These are phyloP conservation scores for Leishmania martiniquensis DNA, from an alignment of 208 protist species.

Conservation along the genomic window DNA sequence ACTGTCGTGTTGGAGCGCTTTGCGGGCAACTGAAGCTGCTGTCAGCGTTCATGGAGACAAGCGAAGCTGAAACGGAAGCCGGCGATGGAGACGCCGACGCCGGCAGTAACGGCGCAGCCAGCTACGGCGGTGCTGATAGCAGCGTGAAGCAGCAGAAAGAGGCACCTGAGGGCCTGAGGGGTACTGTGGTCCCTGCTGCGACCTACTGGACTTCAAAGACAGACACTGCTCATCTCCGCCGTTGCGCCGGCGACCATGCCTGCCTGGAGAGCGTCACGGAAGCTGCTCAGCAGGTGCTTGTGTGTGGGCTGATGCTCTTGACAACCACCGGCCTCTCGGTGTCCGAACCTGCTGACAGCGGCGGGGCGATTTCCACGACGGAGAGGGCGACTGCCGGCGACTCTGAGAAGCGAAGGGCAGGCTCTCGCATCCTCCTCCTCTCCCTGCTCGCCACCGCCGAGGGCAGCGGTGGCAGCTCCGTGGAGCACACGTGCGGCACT, in stretches of 20 bases:
- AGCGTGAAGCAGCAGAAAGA: neutral
- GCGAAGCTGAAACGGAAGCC: neutral
- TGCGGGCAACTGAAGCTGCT: conserved; percentile 18
- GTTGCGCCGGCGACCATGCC: neutral
- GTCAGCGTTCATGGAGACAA: neutral
- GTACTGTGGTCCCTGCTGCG: neutral
- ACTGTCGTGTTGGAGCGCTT: conserved; percentile 7
- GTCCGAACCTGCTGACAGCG: neutral
- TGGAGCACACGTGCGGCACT: neutral
- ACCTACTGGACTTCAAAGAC: neutral
- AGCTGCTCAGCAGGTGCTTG: neutral
- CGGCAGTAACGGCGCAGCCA: neutral
- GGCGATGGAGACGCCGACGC: neutral
- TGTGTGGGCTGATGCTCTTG: neutral
- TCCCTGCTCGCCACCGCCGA: neutral
- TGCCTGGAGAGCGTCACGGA: neutral
- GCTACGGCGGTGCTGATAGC: neutral
- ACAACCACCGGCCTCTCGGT: neutral
- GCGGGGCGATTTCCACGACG: neutral
- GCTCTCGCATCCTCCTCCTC: neutral
- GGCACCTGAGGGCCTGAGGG: neutral
- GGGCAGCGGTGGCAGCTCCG: neutral
- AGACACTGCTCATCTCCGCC: neutral
- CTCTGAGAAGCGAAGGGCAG: neutral
- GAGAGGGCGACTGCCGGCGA: neutral